Evolutionary conservation across 768 basidiomycete genomes (phyloP).

Genomic region (Pulveroboletus sp.): DNA sequence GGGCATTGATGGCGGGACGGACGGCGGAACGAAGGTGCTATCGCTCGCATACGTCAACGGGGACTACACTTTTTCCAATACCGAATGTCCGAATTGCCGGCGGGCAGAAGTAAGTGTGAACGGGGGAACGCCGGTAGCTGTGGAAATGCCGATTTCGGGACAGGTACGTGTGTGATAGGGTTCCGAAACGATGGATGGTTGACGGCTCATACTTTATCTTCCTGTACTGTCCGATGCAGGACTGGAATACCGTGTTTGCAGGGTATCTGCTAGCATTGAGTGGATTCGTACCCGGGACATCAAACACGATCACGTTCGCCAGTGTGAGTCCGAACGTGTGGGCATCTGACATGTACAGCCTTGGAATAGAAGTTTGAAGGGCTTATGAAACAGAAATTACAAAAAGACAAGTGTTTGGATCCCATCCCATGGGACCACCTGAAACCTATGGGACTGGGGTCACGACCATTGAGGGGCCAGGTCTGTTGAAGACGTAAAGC

Average conservation of each 20-base stretch:
- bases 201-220: neutral
- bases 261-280: conserved; percentile 6
- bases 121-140: neutral
- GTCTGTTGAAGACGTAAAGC: no score
- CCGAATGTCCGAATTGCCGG: conserved; percentile 6
- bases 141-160: conserved; percentile 11
- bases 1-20: conserved; percentile 4
- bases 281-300: conserved; percentile 7
- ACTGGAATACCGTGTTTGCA: conserved; percentile 1
- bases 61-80: conserved; percentile 6
- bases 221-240: neutral
- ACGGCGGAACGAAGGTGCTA: conserved; percentile 1
- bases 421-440: no score
- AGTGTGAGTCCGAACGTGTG: conserved; percentile 1
- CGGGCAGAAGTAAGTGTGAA: conserved; percentile 7
- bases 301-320: conserved; percentile 2
- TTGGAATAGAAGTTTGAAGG: neutral
- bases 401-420: no score
- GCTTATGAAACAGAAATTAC: no score
- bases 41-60: conserved; percentile 7
- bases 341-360: conserved; percentile 6
- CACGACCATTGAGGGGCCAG: no score
- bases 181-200: no score
- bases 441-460: no score
- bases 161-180: neutral